Percentiles rank a stretch among this genome's conserved stretches.
Conservation (phyloP, 2,329 filamentous ascomycete genomes). For the Mariannaea sp. region DNA sequence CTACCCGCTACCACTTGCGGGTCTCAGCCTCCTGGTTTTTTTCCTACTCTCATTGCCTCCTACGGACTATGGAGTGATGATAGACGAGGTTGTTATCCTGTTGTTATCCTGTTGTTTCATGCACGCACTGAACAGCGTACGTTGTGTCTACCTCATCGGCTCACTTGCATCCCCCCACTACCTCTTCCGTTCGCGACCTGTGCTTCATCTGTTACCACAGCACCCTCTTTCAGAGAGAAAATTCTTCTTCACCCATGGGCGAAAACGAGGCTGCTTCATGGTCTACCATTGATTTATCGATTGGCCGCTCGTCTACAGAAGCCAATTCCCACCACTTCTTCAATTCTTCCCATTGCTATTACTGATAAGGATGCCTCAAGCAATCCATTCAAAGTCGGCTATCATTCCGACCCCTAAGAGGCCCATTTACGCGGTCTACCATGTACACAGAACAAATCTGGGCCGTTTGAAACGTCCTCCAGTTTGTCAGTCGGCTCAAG, state of each 20-base stretch:
- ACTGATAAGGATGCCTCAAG: conserved; percentile 26
- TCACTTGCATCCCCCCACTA: conserved; percentile 22
- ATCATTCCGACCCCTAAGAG: conserved; percentile 20
- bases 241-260: conserved; percentile 15
- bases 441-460: conserved; percentile 1
- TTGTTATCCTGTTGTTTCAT: neutral
- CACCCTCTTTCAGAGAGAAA: neutral
- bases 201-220: conserved; percentile 18
- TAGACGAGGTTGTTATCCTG: conserved; percentile 11
- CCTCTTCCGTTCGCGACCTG: conserved; percentile 14
- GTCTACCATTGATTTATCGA: conserved; percentile 3
- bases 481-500: conserved; percentile 47
- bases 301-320: conserved; percentile 6
- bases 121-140: neutral
- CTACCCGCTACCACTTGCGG: conserved; percentile 12
- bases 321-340: too few species aligned
- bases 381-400: conserved; percentile 23
- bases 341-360: too few species aligned
- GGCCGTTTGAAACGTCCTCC: conserved; percentile 19
- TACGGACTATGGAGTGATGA: conserved; percentile 1
- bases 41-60: conserved; percentile 12
- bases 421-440: conserved; percentile 18
- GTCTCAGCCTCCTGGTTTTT: conserved; percentile 14
- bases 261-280: conserved; percentile 20
- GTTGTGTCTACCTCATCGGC: neutral